These are phyloP conservation scores for Dryas octopetala DNA, from an alignment of 306 rosid species.

Conservation along the genomic window DNA sequence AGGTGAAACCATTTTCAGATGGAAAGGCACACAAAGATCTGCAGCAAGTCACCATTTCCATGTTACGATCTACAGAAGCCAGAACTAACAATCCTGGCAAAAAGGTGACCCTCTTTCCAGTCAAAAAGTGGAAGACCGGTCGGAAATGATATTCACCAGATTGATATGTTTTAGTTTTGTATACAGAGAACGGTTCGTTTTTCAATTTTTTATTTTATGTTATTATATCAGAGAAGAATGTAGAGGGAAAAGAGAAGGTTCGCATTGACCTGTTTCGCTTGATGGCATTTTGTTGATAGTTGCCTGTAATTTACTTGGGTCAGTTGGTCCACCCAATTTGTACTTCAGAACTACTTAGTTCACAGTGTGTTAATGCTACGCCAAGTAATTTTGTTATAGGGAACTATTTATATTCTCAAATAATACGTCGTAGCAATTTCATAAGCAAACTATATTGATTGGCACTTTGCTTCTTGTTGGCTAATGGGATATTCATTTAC, in stretches of 20 bases:
- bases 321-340: slow-evolving; percentile 10
- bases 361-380: slow-evolving; percentile 3
- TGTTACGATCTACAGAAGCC: slow-evolving; percentile 52
- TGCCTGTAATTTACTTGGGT: slow-evolving; percentile 11
- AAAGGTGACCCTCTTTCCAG: slow-evolving; percentile 60
- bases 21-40: slow-evolving; percentile 52
- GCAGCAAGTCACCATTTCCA: slow-evolving; percentile 55
- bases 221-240: slow-evolving; percentile 11
- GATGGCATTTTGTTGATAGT: slow-evolving; percentile 15
- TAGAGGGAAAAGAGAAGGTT: neutral
- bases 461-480: neutral
- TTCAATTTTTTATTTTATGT: neutral
- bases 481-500: neutral
- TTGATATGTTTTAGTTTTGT: slow-evolving; percentile 2
- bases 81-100: slow-evolving; percentile 40
- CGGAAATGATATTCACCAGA: slow-evolving; percentile 40
- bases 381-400: slow-evolving; percentile 34
- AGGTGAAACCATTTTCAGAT: slow-evolving; percentile 63
- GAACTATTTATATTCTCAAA: slow-evolving; percentile 1
- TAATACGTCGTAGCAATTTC: neutral
- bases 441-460: neutral
- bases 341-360: slow-evolving; percentile 9
- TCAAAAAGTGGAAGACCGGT: slow-evolving; percentile 65
- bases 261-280: neutral
- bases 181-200: slow-evolving; percentile 1